Evolutionary conservation across 345 rosid genomes (phyloP), one percentile per base, ranked within the genome.

Genomic region (Angophora floribunda): DNA sequence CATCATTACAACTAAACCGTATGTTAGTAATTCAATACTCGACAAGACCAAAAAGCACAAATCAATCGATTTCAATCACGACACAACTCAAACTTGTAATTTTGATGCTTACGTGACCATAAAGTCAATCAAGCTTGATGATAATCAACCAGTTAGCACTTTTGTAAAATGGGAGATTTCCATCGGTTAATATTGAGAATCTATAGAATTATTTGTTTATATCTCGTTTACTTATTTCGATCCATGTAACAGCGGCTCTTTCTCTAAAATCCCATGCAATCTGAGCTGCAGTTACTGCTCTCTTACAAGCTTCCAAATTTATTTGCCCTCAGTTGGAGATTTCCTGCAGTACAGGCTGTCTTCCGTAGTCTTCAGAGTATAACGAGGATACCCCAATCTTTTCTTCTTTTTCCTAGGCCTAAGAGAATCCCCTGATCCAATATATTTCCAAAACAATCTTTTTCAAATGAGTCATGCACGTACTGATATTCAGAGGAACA

Each of bases 151-250:
- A 63, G 9, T 1, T 13, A 36, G 36, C 17, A 65, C 19, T 65
- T 65, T 3, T 63, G 32, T 2, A 59, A 26, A 0, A 12, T 7
- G 11, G 30, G 70, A 28, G 8, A 28, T 1, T 63, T 63, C 4
- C 0, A 32, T 1, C 2, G 0, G n/a, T 65, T 65, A 12, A 67
- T 16, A 16, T 4, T 0, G 1, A 1, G 6, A 32, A 32, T 17
- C 79, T 30, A 15, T 36, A 32, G 12, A 21, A 67, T 15, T 67
- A 16, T 32, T 32, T 4, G 22, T 67, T 32, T 32, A 67, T 32
- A 30, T 32, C 28, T 67, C 22, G 13, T 63, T 16, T 30, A 67
- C 32, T 6, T 14, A 67, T 67, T 32, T 67, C 4, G 45, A 67
- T 1, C 45, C 79, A 32, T 16, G 45, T 4, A 32, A 32, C 24